These are phyloP conservation scores for Jacaranda mimosifolia DNA, from an alignment of 257 asterid genomes.

Conservation along the genomic window DNA sequence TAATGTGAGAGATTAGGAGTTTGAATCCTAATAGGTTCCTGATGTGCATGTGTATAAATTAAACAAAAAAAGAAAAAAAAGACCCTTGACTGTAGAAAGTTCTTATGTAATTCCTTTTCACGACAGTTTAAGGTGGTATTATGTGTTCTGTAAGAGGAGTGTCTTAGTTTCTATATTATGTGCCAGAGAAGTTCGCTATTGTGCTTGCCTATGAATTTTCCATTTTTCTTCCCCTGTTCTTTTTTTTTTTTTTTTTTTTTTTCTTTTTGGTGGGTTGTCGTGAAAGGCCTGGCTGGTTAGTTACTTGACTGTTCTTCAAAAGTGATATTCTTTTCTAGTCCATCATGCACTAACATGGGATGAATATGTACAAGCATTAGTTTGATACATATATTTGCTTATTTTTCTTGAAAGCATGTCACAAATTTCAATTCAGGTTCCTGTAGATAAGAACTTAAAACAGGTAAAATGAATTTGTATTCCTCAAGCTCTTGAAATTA, in stretches of 20 bases:
- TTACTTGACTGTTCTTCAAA: not conserved
- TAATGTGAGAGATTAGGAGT: too few species aligned
- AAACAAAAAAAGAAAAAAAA: too few species aligned
- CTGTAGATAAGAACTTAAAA: not conserved
- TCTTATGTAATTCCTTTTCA: not conserved
- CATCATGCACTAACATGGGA: not conserved
- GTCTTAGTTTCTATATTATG: not conserved
- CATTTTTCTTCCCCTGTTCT: not conserved
- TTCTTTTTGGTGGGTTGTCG: not conserved
- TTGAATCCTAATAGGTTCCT: too few species aligned
- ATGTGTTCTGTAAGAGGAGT: not conserved
- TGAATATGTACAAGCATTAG: not conserved
- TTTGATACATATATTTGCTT: not conserved
- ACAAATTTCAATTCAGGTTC: not conserved
- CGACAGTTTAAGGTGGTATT: slow-evolving; percentile 2
- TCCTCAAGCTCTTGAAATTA: not conserved
- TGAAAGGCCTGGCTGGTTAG: not conserved
- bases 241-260: slow-evolving; percentile 1
- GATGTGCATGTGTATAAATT: too few species aligned
- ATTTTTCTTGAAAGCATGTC: not conserved
- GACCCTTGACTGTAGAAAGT: not conserved
- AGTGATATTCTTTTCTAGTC: not conserved
- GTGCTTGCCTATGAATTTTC: slow-evolving; percentile 9
- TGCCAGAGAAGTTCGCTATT: not conserved
- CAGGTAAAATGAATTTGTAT: not conserved